phyloP scores from a whole-genome alignment of 2,329 filamentous ascomycete genomes.

The Cytospora chrysosperma region DNA sequence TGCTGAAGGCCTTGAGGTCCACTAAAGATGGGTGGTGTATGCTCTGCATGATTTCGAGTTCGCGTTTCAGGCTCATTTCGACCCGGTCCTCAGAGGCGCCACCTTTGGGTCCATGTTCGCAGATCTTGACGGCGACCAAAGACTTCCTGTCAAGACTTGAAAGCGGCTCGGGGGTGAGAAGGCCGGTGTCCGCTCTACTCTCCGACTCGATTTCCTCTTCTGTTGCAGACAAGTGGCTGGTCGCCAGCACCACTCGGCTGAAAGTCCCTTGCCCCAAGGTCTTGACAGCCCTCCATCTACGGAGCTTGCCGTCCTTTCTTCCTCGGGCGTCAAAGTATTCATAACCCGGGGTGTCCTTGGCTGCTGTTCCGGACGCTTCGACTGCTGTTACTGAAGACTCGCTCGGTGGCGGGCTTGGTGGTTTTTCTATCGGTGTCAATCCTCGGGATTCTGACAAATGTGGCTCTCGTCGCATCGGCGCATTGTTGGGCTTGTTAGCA shows the following conservation, averaged over 20 bases:
- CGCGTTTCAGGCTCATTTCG: slow-evolving; percentile 89
- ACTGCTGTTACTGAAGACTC: slow-evolving; percentile 59
- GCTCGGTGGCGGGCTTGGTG: slow-evolving; percentile 80
- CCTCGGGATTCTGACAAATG: slow-evolving; percentile 79
- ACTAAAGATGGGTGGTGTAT: slow-evolving; percentile 89
- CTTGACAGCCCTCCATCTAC: slow-evolving; percentile 77
- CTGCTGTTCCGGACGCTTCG: slow-evolving; percentile 35
- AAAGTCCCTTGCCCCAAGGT: slow-evolving; percentile 91
- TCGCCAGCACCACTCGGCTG: slow-evolving; percentile 89
- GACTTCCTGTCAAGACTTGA: slow-evolving; percentile 64
- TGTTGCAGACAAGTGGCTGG: slow-evolving; percentile 64
- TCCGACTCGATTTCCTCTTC: slow-evolving; percentile 42
- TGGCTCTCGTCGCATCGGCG: slow-evolving; percentile 68
- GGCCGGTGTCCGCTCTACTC: slow-evolving; percentile 31
- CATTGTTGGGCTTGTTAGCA: slow-evolving; percentile 42
- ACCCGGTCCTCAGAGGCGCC: slow-evolving; percentile 91
- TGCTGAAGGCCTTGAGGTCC: slow-evolving; percentile 87
- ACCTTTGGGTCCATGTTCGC: slow-evolving; percentile 90
- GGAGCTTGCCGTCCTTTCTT: slow-evolving; percentile 65
- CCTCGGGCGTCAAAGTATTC: slow-evolving; percentile 72
- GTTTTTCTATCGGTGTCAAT: slow-evolving; percentile 61
- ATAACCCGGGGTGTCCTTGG: slow-evolving; percentile 40
- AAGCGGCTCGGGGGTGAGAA: slow-evolving; percentile 32
- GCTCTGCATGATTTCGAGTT: slow-evolving; percentile 88
- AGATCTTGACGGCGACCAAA: slow-evolving; percentile 91